Percentiles rank a stretch among this genome's conserved stretches.
These are phyloP conservation scores for Pezicula radicicola DNA, from an alignment of 2,329 filamentous ascomycete genomes.

Conservation along the genomic window DNA sequence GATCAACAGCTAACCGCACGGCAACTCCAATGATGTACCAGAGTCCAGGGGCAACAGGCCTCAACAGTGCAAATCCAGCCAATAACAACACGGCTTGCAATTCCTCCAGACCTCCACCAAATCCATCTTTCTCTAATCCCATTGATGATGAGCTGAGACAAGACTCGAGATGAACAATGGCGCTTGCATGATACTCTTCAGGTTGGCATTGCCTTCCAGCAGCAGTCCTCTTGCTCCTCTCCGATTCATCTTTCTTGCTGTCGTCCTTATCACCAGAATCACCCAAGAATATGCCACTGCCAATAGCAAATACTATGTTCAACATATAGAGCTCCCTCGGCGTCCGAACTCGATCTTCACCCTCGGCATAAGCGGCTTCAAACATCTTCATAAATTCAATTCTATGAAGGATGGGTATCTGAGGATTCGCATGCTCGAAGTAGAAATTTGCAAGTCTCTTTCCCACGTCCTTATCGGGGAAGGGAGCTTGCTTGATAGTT, in stretches of 20 bases:
- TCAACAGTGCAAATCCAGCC: constrained; percentile 85
- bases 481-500: constrained; percentile 79
- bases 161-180: constrained; percentile 85
- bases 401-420: constrained; percentile 88
- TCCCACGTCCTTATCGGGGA: constrained; percentile 75
- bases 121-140: constrained; percentile 55
- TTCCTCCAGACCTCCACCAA: constrained; percentile 87
- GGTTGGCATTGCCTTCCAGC: constrained; percentile 62
- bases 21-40: constrained; percentile 98
- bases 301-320: constrained; percentile 97
- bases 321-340: constrained; percentile 87
- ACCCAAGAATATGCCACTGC: constrained; percentile 85
- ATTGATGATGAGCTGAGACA: constrained; percentile 60
- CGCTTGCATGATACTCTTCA: constrained; percentile 94
- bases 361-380: constrained; percentile 72
- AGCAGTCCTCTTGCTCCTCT: constrained; percentile 25
- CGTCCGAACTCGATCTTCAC: constrained; percentile 59
- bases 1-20: constrained; percentile 82
- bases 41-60: constrained; percentile 87
- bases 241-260: constrained; percentile 20
- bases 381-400: constrained; percentile 88
- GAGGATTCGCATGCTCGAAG: constrained; percentile 94
- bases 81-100: constrained; percentile 89
- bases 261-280: constrained; percentile 44
- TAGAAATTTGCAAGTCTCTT: constrained; percentile 75